Conservation (phyloP, 306 rosid genomes). For the Casuarina glauca region DNA sequence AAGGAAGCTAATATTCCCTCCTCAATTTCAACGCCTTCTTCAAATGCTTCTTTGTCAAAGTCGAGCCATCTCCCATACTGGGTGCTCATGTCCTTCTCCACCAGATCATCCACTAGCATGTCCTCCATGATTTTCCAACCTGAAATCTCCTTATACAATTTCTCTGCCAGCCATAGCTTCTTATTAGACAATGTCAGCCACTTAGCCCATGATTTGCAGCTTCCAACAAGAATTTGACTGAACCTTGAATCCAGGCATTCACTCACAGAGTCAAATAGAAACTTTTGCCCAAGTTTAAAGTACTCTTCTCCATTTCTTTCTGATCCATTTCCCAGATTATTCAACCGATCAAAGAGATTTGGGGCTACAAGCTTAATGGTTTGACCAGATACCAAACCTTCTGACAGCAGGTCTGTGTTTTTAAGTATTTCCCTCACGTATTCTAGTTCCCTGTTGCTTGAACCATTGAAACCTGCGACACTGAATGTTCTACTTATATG, state of each 20-base stretch:
- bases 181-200: constrained; percentile 41
- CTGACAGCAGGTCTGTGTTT: constrained; percentile 49
- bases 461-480: constrained; percentile 29
- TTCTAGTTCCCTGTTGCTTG: constrained; percentile 61
- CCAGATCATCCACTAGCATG: constrained; percentile 70
- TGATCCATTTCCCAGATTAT: constrained; percentile 35
- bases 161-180: constrained; percentile 56
- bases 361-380: constrained; percentile 44
- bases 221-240: constrained; percentile 47
- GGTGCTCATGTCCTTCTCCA: constrained; percentile 76
- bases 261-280: constrained; percentile 56
- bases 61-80: constrained; percentile 72
- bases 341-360: constrained; percentile 56
- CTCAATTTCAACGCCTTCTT: constrained; percentile 65
- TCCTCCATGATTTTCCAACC: constrained; percentile 64
- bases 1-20: constrained; percentile 44
- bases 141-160: constrained; percentile 55
- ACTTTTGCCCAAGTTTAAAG: constrained; percentile 49
- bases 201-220: constrained; percentile 47
- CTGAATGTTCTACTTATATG: constrained; percentile 24
- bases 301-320: constrained; percentile 40
- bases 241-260: constrained; percentile 57
- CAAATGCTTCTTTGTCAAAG: constrained; percentile 62
- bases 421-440: constrained; percentile 55
- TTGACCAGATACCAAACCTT: constrained; percentile 50